These are phyloP conservation scores for Globisporangium carolinianum DNA, from an alignment of 352 stramenopile genomes.

Conservation along the genomic window DNA sequence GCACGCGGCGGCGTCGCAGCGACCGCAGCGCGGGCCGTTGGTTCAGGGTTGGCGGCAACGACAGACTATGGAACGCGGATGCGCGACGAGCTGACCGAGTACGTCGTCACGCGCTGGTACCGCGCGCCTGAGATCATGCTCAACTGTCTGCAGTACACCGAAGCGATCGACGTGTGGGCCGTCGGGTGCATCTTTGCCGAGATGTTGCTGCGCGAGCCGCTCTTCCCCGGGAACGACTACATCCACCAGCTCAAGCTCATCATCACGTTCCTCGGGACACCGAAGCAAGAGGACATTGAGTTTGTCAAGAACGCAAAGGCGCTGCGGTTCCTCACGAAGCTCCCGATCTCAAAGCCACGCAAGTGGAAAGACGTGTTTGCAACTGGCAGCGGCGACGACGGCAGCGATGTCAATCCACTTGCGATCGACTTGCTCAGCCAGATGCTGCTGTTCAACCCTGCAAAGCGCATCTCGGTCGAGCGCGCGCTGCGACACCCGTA, in stretches of 20 bases:
- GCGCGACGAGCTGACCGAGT: slow-evolving; percentile 51
- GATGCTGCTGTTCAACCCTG: slow-evolving; percentile 70
- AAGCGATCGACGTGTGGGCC: slow-evolving; percentile 91
- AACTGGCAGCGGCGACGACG: slow-evolving; percentile 5
- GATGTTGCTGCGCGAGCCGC: slow-evolving; percentile 93
- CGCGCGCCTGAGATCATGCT: slow-evolving; percentile 91
- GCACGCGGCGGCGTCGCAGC: slow-evolving; percentile 75
- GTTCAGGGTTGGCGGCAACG: not conserved
- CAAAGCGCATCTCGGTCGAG: slow-evolving; percentile 63
- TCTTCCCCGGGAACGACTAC: slow-evolving; percentile 90
- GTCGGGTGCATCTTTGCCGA: slow-evolving; percentile 99
- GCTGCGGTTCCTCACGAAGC: slow-evolving; percentile 79
- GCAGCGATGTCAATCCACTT: slow-evolving; percentile 30
- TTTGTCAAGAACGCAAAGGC: slow-evolving; percentile 91
- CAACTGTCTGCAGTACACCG: slow-evolving; percentile 92
- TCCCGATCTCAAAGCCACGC: slow-evolving; percentile 65
- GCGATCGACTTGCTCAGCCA: slow-evolving; percentile 52
- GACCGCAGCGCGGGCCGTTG: slow-evolving; percentile 60
- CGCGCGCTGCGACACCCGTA: slow-evolving; percentile 57
- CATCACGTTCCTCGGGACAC: slow-evolving; percentile 58
- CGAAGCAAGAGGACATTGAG: slow-evolving; percentile 66
- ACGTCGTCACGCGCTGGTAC: slow-evolving; percentile 93
- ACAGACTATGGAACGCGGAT: slow-evolving; percentile 12
- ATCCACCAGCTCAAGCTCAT: slow-evolving; percentile 83
- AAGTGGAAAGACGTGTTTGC: slow-evolving; percentile 65